Evolutionary conservation across 257 asterid genomes (phyloP).

Genomic region (Ilex aquifolium): DNA sequence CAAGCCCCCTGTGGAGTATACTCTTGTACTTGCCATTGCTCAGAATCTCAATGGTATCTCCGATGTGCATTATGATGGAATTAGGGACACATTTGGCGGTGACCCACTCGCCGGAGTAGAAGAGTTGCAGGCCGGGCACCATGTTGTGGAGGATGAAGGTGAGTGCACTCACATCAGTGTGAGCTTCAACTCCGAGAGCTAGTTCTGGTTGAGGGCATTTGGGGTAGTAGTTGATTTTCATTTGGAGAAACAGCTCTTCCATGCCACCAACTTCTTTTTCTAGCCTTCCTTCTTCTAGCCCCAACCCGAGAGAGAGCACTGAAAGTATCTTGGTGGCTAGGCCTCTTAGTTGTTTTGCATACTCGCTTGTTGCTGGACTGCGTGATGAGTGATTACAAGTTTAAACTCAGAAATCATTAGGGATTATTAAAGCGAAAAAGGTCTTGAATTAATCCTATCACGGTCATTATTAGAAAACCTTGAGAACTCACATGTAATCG

Average conservation of each 20-base stretch:
- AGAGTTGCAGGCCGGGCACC: slow-evolving; percentile 89
- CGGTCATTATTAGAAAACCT: not conserved
- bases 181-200: slow-evolving; percentile 89
- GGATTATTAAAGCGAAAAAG: too few relatives aligned
- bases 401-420: too few relatives aligned
- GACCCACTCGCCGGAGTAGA: slow-evolving; percentile 70
- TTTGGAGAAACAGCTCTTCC: slow-evolving; percentile 67
- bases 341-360: slow-evolving; percentile 50
- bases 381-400: not conserved
- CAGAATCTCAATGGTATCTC: slow-evolving; percentile 78
- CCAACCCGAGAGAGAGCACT: slow-evolving; percentile 60
- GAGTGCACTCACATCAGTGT: slow-evolving; percentile 82
- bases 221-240: slow-evolving; percentile 87
- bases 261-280: slow-evolving; percentile 80
- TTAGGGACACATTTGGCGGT: slow-evolving; percentile 86
- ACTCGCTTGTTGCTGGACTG: slow-evolving; percentile 64
- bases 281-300: slow-evolving; percentile 54
- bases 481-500: slow-evolving; percentile 63
- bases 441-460: too few relatives aligned
- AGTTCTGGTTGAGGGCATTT: slow-evolving; percentile 95
- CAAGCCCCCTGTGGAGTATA: slow-evolving; percentile 75
- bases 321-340: slow-evolving; percentile 57
- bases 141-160: slow-evolving; percentile 95
- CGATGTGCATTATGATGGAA: slow-evolving; percentile 83
- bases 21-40: slow-evolving; percentile 87